These are phyloP conservation scores for Thielaviopsis populi DNA, from an alignment of 2,329 filamentous ascomycete species.

Conservation along the genomic window DNA sequence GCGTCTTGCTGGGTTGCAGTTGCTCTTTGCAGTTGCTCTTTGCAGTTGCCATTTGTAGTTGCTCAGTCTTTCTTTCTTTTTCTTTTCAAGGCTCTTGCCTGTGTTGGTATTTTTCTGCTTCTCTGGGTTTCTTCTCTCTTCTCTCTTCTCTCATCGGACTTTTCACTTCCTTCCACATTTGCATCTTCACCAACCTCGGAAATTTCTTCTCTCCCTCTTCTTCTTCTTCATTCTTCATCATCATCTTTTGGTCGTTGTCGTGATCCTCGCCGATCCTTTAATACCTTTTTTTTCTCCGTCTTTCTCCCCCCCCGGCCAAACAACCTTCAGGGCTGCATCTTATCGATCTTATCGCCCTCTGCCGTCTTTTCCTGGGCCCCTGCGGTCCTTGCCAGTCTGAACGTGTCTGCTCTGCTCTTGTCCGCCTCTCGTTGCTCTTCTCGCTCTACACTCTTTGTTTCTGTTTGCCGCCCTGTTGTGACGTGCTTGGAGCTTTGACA, in stretches of 20 bases:
- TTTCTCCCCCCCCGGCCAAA: background rate
- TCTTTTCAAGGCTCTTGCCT: background rate
- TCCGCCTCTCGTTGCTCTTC: background rate
- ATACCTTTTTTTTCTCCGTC: background rate
- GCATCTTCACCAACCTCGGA: background rate
- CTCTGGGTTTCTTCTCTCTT: background rate
- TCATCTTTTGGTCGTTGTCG: background rate
- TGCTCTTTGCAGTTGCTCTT: background rate
- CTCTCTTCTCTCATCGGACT: background rate
- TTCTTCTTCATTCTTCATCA: background rate
- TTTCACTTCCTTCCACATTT: background rate
- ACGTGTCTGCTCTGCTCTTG: background rate
- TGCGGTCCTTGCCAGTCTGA: background rate
- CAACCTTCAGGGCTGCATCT: background rate
- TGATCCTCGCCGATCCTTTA: background rate
- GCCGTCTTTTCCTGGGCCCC: background rate
- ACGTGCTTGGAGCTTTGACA: constrained; percentile 16
- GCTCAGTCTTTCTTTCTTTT: background rate
- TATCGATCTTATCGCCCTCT: constrained; percentile 2
- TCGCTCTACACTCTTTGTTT: constrained; percentile 2
- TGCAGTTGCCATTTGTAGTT: background rate
- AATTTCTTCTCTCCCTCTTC: background rate
- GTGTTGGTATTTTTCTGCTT: background rate
- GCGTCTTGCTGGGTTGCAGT: background rate
- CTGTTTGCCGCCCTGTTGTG: constrained; percentile 9